Base-by-base conservation (phyloP, 108 stramenopile species). In the Cyclostephanos tholiformis region DNA sequence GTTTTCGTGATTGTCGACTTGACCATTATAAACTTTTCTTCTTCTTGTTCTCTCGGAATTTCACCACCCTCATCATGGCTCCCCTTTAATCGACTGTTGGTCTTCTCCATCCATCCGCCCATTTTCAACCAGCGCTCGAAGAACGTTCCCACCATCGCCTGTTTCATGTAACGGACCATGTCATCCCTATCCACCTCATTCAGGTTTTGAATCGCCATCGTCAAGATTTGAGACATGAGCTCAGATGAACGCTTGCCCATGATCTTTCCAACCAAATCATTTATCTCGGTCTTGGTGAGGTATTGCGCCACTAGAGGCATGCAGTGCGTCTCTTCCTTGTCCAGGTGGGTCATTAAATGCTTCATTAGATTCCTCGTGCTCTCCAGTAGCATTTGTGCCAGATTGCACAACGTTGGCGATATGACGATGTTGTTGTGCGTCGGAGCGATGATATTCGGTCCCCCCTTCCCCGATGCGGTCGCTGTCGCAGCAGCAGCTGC, bases 201-300 rank as follows among this genome's bases (percentile, higher is more conserved):
- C 13, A 98, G 82, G 72, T 90, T 95, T 52, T 95, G 92, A 9
- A 97, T 91, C 11, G 95, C 93, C 95, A 98, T 95, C 58, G 88
- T 88, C 88, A 98, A 75, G 11, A 98, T 96, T 61, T 94, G 84
- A 38, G 87, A 88, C 81, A 95, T 95, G 51, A 85, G 86, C 43
- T 94, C 93, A 0, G 87, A 84, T 0, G 85, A 84, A 14, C 95
- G 76, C 61, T 93, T 90, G 14, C 95, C 95, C 93, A 96, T 94
- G 27, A 96, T 96, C 67, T 91, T 77, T 13, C 95, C 95, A 8
- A 96, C 93, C 50, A 96, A 80, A 67, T 89, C 90, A 41, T 87
- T 77, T 22, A 96, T 96, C 71, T 96, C 95, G 0, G 64, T 32
- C 68, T 90, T 90, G 19, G 90, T 86, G 63, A 96, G 77, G 71